Percentiles rank a stretch among this genome's conserved stretches.
These are phyloP conservation scores for Ceratorhiza oryzae-sativae DNA, from an alignment of 1,284 basidiomycete genomes.

Conservation along the genomic window DNA sequence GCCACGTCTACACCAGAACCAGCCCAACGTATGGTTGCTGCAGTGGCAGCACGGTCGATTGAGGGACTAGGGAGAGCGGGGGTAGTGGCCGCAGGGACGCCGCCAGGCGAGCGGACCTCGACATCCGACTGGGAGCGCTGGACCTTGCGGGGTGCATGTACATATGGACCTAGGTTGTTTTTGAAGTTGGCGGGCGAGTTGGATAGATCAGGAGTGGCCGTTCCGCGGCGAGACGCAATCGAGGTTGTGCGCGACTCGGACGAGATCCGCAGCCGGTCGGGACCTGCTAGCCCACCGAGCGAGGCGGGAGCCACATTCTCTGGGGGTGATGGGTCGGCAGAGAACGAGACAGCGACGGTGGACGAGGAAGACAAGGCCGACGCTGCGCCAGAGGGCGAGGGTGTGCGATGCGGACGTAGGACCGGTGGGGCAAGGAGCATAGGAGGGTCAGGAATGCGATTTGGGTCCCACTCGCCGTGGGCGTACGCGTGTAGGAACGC, in stretches of 20 bases:
- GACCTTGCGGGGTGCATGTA: constrained; percentile 47
- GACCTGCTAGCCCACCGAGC: constrained; percentile 10
- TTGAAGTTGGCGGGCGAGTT: constrained; percentile 20
- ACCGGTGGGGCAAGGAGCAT: constrained; percentile 20
- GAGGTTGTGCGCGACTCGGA: constrained; percentile 16
- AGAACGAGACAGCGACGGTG: constrained; percentile 33
- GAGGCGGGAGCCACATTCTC: background rate
- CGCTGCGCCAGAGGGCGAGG: constrained; percentile 8
- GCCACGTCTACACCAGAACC: constrained; percentile 51
- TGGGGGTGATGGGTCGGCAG: constrained; percentile 11
- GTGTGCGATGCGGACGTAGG: constrained; percentile 13
- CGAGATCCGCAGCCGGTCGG: constrained; percentile 25
- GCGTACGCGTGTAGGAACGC: constrained; percentile 80
- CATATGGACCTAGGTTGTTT: constrained; percentile 48
- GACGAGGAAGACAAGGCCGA: constrained; percentile 43
- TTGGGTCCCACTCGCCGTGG: constrained; percentile 80
- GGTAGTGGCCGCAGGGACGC: constrained; percentile 1
- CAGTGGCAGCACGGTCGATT: constrained; percentile 60
- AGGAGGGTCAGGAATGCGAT: constrained; percentile 73
- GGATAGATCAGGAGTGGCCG: constrained; percentile 38
- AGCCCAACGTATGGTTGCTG: constrained; percentile 85
- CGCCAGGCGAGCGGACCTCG: constrained; percentile 45
- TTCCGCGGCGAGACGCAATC: constrained; percentile 35
- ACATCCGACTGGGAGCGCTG: constrained; percentile 47
- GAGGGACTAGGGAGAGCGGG: constrained; percentile 32